phyloP scores from a whole-genome alignment of 371 early-diverging fungal genomes.

The Catenaria anguillulae region DNA sequence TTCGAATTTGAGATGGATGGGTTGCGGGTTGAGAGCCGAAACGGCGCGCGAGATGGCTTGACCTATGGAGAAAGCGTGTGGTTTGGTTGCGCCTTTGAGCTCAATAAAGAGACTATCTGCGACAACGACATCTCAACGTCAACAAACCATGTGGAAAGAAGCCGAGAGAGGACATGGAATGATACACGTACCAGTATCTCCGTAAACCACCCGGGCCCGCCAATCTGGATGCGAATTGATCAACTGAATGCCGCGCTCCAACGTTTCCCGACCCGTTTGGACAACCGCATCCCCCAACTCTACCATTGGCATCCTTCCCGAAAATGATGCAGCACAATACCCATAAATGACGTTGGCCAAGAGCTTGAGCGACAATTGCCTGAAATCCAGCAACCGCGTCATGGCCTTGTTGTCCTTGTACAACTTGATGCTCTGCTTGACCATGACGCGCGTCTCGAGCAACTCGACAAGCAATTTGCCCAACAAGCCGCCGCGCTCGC shows the following conservation, averaged over 20 bases:
- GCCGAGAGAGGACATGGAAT: not conserved
- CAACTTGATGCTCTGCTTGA: conserved; percentile 65
- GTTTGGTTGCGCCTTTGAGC: conserved; percentile 46
- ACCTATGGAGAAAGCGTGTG: conserved; percentile 61
- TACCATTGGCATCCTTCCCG: conserved; percentile 78
- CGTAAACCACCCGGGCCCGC: conserved; percentile 72
- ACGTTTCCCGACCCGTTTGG: conserved; percentile 58
- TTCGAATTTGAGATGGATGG: conserved; percentile 78
- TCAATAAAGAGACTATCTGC: conserved; percentile 67
- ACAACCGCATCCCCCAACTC: conserved; percentile 86
- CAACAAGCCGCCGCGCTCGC: conserved; percentile 54
- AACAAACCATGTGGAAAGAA: not conserved
- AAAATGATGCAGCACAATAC: conserved; percentile 66
- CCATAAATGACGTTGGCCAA: conserved; percentile 88
- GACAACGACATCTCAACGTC: too few relatives aligned
- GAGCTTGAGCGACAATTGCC: conserved; percentile 69
- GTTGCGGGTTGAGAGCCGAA: conserved; percentile 52
- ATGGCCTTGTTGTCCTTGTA: conserved; percentile 43
- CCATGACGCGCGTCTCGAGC: conserved; percentile 72
- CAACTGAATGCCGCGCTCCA: conserved; percentile 56
- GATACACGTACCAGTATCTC: conserved; percentile 53
- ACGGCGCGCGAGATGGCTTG: conserved; percentile 56
- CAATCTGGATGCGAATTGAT: conserved; percentile 47
- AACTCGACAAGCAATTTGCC: conserved; percentile 69
- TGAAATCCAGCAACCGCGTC: conserved; percentile 43